Percentiles rank a stretch among this genome's conserved stretches.
Evolutionary conservation across 345 rosid genomes (phyloP).

Genomic region (Pugionium cornutum): DNA sequence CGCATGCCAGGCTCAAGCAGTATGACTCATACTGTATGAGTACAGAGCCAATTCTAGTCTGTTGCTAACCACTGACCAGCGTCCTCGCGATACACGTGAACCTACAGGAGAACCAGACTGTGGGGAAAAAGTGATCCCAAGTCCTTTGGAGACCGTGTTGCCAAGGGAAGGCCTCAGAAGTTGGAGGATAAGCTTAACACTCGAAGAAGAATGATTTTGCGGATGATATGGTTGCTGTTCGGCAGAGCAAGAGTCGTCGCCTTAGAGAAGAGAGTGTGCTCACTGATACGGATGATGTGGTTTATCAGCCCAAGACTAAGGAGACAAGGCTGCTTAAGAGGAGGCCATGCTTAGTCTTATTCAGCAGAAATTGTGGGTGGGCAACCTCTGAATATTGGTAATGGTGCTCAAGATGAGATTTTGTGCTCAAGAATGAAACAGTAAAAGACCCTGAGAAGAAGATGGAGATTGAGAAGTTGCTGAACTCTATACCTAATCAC

Average conservation of each 20-base stretch:
- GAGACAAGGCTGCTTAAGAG: conserved; percentile 91
- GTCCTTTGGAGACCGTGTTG: conserved; percentile 86
- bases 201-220: conserved; percentile 76
- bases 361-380: conserved; percentile 84
- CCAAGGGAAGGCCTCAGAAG: conserved; percentile 76
- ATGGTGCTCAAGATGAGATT: conserved; percentile 91
- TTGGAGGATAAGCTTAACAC: conserved; percentile 89
- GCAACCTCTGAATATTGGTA: conserved; percentile 70
- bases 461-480: conserved; percentile 76
- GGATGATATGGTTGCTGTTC: conserved; percentile 47
- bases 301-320: conserved; percentile 90
- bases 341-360: conserved; percentile 85
- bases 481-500: conserved; percentile 56
- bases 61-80: conserved; percentile 80
- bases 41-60: conserved; percentile 89
- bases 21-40: too few species aligned
- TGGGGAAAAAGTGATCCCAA: conserved; percentile 87
- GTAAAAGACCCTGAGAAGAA: conserved; percentile 71
- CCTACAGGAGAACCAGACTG: conserved; percentile 96
- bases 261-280: conserved; percentile 81
- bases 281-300: conserved; percentile 72
- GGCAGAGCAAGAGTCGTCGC: conserved; percentile 74
- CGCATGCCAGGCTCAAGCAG: conserved; percentile 94
- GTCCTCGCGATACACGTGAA: conserved; percentile 89
- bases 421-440: conserved; percentile 77